Conservation (phyloP, 306 rosid genomes). For the Begonia fuchsioides region DNA sequence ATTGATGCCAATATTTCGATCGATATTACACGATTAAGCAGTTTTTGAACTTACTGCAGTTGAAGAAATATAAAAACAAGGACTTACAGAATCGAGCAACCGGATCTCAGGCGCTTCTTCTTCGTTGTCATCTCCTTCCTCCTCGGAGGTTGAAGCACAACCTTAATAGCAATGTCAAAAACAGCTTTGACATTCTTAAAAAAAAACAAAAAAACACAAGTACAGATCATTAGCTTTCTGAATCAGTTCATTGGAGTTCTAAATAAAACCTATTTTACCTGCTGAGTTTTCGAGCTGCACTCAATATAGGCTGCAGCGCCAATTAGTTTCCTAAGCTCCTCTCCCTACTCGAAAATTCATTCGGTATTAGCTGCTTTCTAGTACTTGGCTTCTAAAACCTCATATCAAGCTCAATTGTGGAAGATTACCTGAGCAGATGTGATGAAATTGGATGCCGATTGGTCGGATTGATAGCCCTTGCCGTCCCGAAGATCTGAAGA, state of each 20-base stretch:
- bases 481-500: slow-evolving; percentile 78
- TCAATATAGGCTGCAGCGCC: slow-evolving; percentile 96
- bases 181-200: slow-evolving; percentile 86
- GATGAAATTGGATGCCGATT: slow-evolving; percentile 57
- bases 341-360: slow-evolving; percentile 46
- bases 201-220: background rate
- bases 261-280: slow-evolving; percentile 29
- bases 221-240: background rate
- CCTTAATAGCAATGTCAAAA: slow-evolving; percentile 93
- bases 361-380: slow-evolving; percentile 8
- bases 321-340: slow-evolving; percentile 92
- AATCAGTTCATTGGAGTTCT: background rate
- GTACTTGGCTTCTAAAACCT: background rate
- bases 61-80: too few species aligned
- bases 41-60: too few species aligned
- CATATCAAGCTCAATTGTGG: slow-evolving; percentile 1
- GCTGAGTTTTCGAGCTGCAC: slow-evolving; percentile 97
- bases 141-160: slow-evolving; percentile 96
- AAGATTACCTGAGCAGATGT: slow-evolving; percentile 56
- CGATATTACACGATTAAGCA: too few species aligned
- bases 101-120: slow-evolving; percentile 57
- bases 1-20: too few species aligned
- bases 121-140: slow-evolving; percentile 65
- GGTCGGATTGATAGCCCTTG: slow-evolving; percentile 58
- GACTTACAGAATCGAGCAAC: slow-evolving; percentile 78